Base-by-base conservation (phyloP, 306 rosid genomes). In the Gillenia trifoliata region DNA sequence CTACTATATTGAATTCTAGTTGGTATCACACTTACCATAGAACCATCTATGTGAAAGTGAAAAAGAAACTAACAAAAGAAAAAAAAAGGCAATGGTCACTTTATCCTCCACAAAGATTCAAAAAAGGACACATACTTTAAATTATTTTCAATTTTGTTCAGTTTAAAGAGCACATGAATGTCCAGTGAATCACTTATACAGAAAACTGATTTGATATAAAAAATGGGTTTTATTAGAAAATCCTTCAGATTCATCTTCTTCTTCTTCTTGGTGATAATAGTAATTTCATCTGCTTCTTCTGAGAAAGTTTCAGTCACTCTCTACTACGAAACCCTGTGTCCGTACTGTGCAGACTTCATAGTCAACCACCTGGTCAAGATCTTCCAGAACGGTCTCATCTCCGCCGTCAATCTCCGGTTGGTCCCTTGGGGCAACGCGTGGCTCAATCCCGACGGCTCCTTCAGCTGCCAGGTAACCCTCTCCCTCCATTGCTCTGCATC, bases 341-440 rank as follows among this genome's bases (percentile, higher is more conserved):
- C 98, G 1, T 93, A 56, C 50, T 93, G 98, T 79, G 97, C 90
- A 3, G 88, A 93, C 43, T 93, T 93, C 90, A 82, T 89, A 61
- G 96, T 86, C 25, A 89, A 91, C 66, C 86, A 83, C 79, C 75
- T 93, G 31, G 89, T 68, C 70, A 84, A 74, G 76, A 65, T 91
- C 84, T 93, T 93, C 80, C 82, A 86, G 80, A 91, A 85, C 6
- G 94, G 83, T 8, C 91, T 93, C 4, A 85, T 87, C 85, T 82
- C 90, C 79, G 50, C 83, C 81, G 86, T 91, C 20, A 66, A 89
- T 75, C 97, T 93, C 80, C 85, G 92, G 62, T 13, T 93, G 94
- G 30, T 88, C 31, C 97, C 98, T 22, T 93, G 98, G 97, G 98
- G 98, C 17, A 93, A 93, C 16, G 88, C 98, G 65, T 74, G 82